These are phyloP conservation scores for Triticum timopheevii DNA, from an alignment of 176 grass and related monocot species.

Conservation along the genomic window DNA sequence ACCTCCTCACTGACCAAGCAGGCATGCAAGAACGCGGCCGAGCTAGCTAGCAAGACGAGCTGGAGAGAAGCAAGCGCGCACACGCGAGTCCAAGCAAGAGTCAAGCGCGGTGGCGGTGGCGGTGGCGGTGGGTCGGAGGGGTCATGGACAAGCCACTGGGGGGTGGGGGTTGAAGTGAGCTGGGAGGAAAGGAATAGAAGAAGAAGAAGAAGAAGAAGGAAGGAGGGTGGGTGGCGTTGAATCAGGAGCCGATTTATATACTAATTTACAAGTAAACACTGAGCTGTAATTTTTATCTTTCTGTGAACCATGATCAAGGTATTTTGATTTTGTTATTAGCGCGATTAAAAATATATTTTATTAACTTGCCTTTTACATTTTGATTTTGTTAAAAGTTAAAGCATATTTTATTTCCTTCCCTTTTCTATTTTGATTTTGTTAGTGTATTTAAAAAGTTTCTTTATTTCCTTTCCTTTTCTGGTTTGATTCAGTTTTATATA, in stretches of 20 bases:
- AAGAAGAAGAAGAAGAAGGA: neutral
- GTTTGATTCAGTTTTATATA: too few species aligned
- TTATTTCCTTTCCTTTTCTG: too few species aligned
- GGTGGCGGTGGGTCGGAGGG: neutral
- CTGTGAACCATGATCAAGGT: neutral
- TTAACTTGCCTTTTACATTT: too few species aligned
- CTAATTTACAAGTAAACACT: neutral
- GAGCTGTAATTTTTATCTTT: neutral
- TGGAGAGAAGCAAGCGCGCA: neutral
- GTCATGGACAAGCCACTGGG: neutral
- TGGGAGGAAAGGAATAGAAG: slow-evolving; percentile 29
- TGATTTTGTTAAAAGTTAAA: too few species aligned
- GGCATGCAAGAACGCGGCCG: slow-evolving; percentile 31
- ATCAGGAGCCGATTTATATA: neutral
- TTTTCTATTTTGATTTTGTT: too few species aligned
- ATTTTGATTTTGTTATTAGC: too few species aligned
- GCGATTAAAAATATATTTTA: too few species aligned
- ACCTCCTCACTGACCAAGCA: slow-evolving; percentile 13
- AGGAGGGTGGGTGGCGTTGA: neutral
- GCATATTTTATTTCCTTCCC: too few species aligned
- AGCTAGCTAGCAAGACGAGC: neutral
- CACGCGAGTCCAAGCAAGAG: neutral
- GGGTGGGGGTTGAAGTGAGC: neutral
- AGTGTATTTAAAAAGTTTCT: too few species aligned
- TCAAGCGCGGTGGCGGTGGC: neutral